A percentile compares a stretch with the other conserved stretches of the same genome.
phyloP scores from a whole-genome alignment of 1,284 basidiomycete genomes.

The Pholiota adiposa region DNA sequence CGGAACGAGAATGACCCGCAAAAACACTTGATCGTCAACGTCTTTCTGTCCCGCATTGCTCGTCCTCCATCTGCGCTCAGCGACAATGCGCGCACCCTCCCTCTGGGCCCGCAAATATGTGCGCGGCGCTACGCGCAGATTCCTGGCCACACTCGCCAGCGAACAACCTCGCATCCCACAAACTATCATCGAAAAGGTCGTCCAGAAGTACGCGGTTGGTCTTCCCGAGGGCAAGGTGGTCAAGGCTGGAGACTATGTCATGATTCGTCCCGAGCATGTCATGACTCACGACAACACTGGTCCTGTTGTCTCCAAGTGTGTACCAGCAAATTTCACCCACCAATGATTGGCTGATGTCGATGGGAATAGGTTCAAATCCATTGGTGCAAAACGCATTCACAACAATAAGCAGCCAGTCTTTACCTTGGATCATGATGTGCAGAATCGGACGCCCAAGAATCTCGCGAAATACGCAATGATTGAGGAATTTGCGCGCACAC shows the following conservation, averaged over 20 bases:
- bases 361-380: conserved; percentile 83
- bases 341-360: not conserved
- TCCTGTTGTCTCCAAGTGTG: conserved; percentile 94
- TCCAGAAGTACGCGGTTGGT: conserved; percentile 95
- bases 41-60: not conserved
- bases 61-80: not conserved
- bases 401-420: conserved; percentile 91
- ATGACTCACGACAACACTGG: conserved; percentile 99
- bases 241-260: conserved; percentile 97
- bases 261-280: conserved; percentile 97
- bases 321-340: conserved; percentile 16
- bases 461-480: conserved; percentile 93
- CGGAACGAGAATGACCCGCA: conserved; percentile 1
- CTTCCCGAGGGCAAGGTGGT: conserved; percentile 78
- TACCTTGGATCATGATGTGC: conserved; percentile 98
- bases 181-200: conserved; percentile 96
- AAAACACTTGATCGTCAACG: not conserved
- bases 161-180: conserved; percentile 58
- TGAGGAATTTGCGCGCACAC: conserved; percentile 87
- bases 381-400: conserved; percentile 87
- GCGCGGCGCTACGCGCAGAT: conserved; percentile 18
- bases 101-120: conserved; percentile 16
- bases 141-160: conserved; percentile 26
- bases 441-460: conserved; percentile 96
- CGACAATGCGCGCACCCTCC: conserved; percentile 22